Conservation (phyloP, 768 basidiomycete species). For the Lanmaoa pseudosensibilis region DNA sequence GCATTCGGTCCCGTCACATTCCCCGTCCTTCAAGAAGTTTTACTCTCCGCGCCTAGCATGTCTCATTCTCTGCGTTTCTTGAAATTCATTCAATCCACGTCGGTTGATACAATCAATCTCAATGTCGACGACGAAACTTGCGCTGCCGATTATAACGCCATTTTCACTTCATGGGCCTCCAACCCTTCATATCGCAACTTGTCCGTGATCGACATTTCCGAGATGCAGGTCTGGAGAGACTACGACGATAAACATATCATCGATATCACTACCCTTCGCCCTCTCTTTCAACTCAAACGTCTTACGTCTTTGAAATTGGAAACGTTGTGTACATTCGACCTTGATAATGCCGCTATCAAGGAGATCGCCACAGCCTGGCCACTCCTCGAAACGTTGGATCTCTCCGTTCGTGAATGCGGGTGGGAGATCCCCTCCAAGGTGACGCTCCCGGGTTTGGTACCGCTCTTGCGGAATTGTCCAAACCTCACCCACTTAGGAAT, state of each 20-base stretch:
- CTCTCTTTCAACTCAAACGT: conserved; percentile 25
- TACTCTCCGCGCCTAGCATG: conserved; percentile 27
- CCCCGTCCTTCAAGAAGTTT: conserved; percentile 24
- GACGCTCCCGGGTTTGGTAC: conserved; percentile 24
- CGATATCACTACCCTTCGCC: conserved; percentile 23
- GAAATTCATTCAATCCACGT: conserved; percentile 27
- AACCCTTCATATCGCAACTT: conserved; percentile 25
- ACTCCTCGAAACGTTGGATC: conserved; percentile 27
- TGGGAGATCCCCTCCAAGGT: conserved; percentile 33
- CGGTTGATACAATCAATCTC: conserved; percentile 34
- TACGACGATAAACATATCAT: conserved; percentile 33
- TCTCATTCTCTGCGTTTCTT: conserved; percentile 24
- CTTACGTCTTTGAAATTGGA: conserved; percentile 27
- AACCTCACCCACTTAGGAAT: conserved; percentile 27
- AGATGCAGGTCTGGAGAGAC: conserved; percentile 32
- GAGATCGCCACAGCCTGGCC: conserved; percentile 32
- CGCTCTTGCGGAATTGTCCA: conserved; percentile 25
- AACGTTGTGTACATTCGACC: conserved; percentile 28
- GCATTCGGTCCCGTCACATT: conserved; percentile 13
- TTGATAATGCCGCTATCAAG: conserved; percentile 24
- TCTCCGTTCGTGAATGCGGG: conserved; percentile 30
- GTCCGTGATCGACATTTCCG: conserved; percentile 29
- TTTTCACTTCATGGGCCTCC: conserved; percentile 25
- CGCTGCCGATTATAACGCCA: conserved; percentile 24
- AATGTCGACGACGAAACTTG: conserved; percentile 32